These are phyloP conservation scores for Metarhizium rileyi DNA, from an alignment of 2,329 filamentous ascomycete genomes.

Conservation along the genomic window DNA sequence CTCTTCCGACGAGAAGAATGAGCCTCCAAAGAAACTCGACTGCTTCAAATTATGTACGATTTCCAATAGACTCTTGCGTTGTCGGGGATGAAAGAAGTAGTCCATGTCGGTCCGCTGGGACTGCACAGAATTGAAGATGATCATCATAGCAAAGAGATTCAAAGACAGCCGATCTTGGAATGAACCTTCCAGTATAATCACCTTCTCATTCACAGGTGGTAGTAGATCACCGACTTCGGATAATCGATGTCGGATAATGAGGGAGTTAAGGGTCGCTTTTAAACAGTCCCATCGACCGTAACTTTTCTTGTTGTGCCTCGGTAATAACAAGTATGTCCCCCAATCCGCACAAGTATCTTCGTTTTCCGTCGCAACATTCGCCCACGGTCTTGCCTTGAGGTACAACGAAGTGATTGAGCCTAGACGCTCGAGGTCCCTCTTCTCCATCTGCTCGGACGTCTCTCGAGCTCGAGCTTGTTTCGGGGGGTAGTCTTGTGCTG, in stretches of 20 bases:
- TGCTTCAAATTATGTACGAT: slow-evolving; percentile 73
- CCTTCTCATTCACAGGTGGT: slow-evolving; percentile 61
- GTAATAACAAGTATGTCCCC: slow-evolving; percentile 60
- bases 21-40: slow-evolving; percentile 76
- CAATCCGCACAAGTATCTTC: slow-evolving; percentile 56
- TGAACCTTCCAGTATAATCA: slow-evolving; percentile 68
- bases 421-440: slow-evolving; percentile 55
- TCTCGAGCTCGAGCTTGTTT: slow-evolving; percentile 13
- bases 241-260: slow-evolving; percentile 72
- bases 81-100: slow-evolving; percentile 78
- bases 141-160: slow-evolving; percentile 76
- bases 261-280: slow-evolving; percentile 58
- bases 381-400: slow-evolving; percentile 70
- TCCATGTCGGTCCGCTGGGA: slow-evolving; percentile 76
- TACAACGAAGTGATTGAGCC: slow-evolving; percentile 60
- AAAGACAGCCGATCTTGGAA: slow-evolving; percentile 76
- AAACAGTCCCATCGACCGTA: slow-evolving; percentile 54
- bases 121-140: slow-evolving; percentile 79
- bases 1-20: slow-evolving; percentile 58
- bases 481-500: slow-evolving; percentile 13
- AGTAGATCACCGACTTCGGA: slow-evolving; percentile 61
- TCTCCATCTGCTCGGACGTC: slow-evolving; percentile 40
- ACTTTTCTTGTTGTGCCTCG: slow-evolving; percentile 38
- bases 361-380: slow-evolving; percentile 43
- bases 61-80: slow-evolving; percentile 54